Conservation (phyloP, 345 rosid genomes). For the Salix koriyanagi region DNA sequence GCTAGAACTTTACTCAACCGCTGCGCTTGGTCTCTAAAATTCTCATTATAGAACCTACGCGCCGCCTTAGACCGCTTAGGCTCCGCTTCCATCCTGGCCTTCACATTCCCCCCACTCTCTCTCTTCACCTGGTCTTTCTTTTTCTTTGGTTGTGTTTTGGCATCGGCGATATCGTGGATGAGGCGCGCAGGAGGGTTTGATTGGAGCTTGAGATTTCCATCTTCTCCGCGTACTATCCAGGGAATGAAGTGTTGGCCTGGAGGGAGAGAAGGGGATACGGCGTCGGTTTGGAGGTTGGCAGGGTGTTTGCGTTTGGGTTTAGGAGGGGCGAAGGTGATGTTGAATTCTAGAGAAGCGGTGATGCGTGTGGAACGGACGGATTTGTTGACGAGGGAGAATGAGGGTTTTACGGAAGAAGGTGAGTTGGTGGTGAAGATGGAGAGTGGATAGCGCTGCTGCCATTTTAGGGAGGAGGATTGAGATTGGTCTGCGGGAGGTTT, state of each 20-base stretch:
- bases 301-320: slow-evolving; percentile 43
- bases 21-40: slow-evolving; percentile 63
- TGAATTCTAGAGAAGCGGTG: slow-evolving; percentile 52
- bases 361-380: slow-evolving; percentile 44
- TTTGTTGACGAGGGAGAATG: slow-evolving; percentile 28
- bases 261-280: not conserved
- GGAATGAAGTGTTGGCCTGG: slow-evolving; percentile 68
- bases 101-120: slow-evolving; percentile 2
- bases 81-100: slow-evolving; percentile 21
- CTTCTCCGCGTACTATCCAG: slow-evolving; percentile 89
- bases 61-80: slow-evolving; percentile 67
- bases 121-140: slow-evolving; percentile 34
- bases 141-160: slow-evolving; percentile 47
- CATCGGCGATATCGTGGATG: slow-evolving; percentile 58
- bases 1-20: slow-evolving; percentile 91
- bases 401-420: slow-evolving; percentile 33
- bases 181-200: slow-evolving; percentile 61
- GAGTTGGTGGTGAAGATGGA: slow-evolving; percentile 27
- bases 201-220: slow-evolving; percentile 72
- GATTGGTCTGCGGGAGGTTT: not conserved
- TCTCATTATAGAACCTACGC: slow-evolving; percentile 75
- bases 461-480: not conserved
- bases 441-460: slow-evolving; percentile 35
- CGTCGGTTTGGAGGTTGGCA: slow-evolving; percentile 9
- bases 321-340: slow-evolving; percentile 79